These are phyloP conservation scores for Mallotus repandus DNA, from an alignment of 441 rosid species.

Conservation along the genomic window DNA sequence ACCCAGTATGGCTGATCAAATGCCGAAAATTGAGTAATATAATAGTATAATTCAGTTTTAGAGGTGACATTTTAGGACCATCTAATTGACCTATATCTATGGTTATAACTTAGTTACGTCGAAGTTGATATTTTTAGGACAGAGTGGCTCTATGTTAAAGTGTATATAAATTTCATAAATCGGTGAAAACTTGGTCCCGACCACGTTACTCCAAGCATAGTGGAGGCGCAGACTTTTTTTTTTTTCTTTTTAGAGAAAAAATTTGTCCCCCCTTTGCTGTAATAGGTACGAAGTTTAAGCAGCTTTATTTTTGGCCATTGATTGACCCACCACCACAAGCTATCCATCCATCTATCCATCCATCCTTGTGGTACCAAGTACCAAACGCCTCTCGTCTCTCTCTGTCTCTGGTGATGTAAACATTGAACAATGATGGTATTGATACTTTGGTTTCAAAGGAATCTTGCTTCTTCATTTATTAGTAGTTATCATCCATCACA, in stretches of 20 bases:
- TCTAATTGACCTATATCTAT: too few species aligned
- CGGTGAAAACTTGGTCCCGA: not conserved
- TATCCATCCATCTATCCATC: not conserved
- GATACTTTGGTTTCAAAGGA: not conserved
- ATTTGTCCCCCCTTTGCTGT: not conserved
- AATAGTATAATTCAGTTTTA: too few species aligned
- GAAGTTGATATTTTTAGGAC: too few species aligned
- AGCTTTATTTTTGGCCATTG: not conserved
- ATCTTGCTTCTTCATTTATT: not conserved
- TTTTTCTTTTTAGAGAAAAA: not conserved
- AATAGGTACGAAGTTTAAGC: constrained; percentile 1
- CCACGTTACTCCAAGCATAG: not conserved
- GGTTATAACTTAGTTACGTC: too few species aligned
- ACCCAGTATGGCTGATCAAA: too few species aligned
- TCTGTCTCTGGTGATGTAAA: not conserved
- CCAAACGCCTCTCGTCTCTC: not conserved
- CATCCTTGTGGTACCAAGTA: not conserved
- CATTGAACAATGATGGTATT: not conserved
- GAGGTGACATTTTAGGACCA: too few species aligned
- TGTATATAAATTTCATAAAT: not conserved
- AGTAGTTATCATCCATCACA: not conserved
- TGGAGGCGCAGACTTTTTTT: constrained; percentile 18
- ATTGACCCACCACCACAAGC: constrained; percentile 13
- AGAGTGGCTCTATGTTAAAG: too few species aligned
- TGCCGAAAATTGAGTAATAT: too few species aligned